These are phyloP conservation scores for Silene vulgaris DNA, from an alignment of 179 eudicot genomes.

Conservation along the genomic window DNA sequence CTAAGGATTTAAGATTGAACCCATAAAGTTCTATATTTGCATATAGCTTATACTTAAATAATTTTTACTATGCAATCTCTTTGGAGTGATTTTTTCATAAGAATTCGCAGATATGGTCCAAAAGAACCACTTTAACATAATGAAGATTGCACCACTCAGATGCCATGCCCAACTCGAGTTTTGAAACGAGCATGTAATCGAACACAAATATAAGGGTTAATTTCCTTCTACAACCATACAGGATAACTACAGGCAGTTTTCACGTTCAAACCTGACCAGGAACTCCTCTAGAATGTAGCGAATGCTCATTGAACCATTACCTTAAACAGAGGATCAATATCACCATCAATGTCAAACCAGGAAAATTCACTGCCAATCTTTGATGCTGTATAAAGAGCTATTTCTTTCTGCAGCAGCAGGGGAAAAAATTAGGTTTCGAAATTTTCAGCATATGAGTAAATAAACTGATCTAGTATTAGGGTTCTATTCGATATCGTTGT, in stretches of 20 bases:
- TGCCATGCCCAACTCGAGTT: conserved; percentile 4
- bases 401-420: conserved; percentile 70
- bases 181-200: background rate
- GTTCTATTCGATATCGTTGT: background rate
- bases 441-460: background rate
- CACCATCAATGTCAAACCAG: conserved; percentile 91
- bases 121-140: conserved; percentile 2
- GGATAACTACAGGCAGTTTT: background rate
- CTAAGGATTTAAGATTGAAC: too few relatives aligned
- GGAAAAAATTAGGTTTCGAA: background rate
- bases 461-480: background rate
- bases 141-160: background rate
- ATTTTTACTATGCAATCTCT: background rate
- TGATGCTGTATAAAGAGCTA: conserved; percentile 91
- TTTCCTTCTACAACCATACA: background rate
- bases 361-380: conserved; percentile 71
- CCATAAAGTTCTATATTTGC: background rate
- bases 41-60: background rate
- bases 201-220: background rate
- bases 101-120: background rate
- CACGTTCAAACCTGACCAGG: background rate
- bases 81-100: background rate
- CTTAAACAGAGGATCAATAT: conserved; percentile 93
- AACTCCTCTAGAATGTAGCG: conserved; percentile 3
- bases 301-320: conserved; percentile 35